phyloP scores from a whole-genome alignment of 2,329 filamentous ascomycete genomes.

The Metarhizium sp. region DNA sequence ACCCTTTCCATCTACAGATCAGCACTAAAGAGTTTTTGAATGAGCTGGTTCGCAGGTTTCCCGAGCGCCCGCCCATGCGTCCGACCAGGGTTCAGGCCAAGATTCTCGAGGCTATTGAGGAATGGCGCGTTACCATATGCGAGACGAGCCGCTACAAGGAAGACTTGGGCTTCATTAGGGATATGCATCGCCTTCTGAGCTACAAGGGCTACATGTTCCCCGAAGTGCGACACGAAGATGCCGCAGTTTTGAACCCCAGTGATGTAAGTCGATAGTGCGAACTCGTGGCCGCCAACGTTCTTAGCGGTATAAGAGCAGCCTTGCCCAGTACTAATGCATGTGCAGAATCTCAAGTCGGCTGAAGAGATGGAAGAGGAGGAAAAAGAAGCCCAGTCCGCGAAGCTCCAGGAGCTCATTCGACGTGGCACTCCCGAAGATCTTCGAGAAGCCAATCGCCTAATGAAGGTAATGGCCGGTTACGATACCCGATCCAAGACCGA shows the following conservation, averaged over 20 bases:
- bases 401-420: slow-evolving; percentile 91
- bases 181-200: slow-evolving; percentile 92
- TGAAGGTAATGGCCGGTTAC: slow-evolving; percentile 99
- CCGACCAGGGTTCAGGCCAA: slow-evolving; percentile 79
- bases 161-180: slow-evolving; percentile 88
- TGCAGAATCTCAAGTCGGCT: slow-evolving; percentile 82
- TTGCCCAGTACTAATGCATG: slow-evolving; percentile 16
- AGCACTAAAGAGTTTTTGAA: slow-evolving; percentile 98
- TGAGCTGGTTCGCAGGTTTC: slow-evolving; percentile 91
- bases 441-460: slow-evolving; percentile 92
- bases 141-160: slow-evolving; percentile 97
- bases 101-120: slow-evolving; percentile 93
- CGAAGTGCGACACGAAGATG: slow-evolving; percentile 85
- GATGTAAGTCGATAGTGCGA: slow-evolving; percentile 58
- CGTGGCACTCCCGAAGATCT: slow-evolving; percentile 85
- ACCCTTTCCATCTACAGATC: slow-evolving; percentile 97
- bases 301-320: not conserved
- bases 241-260: slow-evolving; percentile 90
- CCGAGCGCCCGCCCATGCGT: slow-evolving; percentile 82
- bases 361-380: slow-evolving; percentile 99
- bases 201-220: slow-evolving; percentile 98
- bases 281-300: not conserved
- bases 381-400: slow-evolving; percentile 88
- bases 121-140: slow-evolving; percentile 97
- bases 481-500: slow-evolving; percentile 94